phyloP scores from a whole-genome alignment of 192 early-diverging fungal species.

The Entomortierella lignicola region DNA sequence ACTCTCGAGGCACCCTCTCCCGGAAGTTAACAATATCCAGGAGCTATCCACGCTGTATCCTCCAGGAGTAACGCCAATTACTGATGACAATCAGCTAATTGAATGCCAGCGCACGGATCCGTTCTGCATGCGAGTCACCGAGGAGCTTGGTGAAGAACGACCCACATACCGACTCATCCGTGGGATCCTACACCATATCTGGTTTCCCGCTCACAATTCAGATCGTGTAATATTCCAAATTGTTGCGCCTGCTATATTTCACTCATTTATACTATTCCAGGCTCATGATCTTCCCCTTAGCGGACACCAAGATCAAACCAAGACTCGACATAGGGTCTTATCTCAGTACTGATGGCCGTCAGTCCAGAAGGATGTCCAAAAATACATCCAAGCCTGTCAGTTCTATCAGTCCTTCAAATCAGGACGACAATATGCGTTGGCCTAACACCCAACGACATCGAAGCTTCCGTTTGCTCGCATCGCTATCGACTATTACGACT shows the following conservation, averaged over 20 bases:
- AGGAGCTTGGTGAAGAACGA: neutral
- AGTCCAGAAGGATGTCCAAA: neutral
- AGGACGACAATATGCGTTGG: neutral
- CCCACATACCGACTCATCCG: conserved; percentile 6
- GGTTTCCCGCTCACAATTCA: conserved; percentile 15
- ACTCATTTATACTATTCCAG: conserved; percentile 4
- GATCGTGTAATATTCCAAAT: conserved; percentile 5
- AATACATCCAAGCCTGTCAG: neutral
- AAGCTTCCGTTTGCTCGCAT: conserved; percentile 4
- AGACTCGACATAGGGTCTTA: conserved; percentile 3
- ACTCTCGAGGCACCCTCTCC: conserved; percentile 12
- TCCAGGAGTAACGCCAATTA: neutral
- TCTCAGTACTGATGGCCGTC: conserved; percentile 19
- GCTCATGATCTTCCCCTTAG: conserved; percentile 18
- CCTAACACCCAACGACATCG: neutral
- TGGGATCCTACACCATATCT: conserved; percentile 9
- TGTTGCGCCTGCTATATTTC: conserved; percentile 13
- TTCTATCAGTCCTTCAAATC: conserved; percentile 14
- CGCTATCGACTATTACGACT: conserved; percentile 26
- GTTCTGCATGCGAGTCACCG: neutral
- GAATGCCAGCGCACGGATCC: neutral
- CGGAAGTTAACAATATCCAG: neutral
- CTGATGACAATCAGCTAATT: conserved; percentile 1
- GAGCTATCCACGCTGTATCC: neutral
- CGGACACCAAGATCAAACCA: conserved; percentile 5